These are phyloP conservation scores for Suhomyces coccinellae DNA, from an alignment of 1,139 yeast species.

Conservation along the genomic window DNA sequence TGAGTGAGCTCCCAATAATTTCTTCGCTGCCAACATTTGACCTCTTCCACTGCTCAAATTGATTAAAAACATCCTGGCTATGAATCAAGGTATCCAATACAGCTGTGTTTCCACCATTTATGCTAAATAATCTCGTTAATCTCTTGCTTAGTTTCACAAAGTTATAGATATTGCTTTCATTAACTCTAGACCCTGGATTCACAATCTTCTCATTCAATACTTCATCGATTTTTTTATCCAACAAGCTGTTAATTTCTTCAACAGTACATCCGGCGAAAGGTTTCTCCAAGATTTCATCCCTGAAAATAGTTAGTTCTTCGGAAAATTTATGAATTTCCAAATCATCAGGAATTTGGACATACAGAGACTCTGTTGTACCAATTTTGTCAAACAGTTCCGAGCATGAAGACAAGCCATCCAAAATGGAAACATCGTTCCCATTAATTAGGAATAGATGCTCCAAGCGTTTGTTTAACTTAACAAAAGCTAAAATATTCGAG, in stretches of 20 bases:
- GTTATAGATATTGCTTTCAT: conserved; percentile 8
- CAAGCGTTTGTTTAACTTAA: conserved; percentile 18
- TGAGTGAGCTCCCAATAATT: neutral
- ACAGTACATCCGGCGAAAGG: conserved; percentile 10
- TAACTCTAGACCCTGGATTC: conserved; percentile 7
- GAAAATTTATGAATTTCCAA: conserved; percentile 22
- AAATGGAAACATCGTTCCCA: conserved; percentile 21
- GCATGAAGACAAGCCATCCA: conserved; percentile 23
- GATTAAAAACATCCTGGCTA: conserved; percentile 12
- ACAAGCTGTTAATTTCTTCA: conserved; percentile 17
- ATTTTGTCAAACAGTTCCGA: conserved; percentile 14
- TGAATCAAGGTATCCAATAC: conserved; percentile 24
- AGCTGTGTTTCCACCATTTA: conserved; percentile 24
- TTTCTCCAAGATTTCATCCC: conserved; percentile 13
- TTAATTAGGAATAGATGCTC: conserved; percentile 20
- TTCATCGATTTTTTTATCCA: conserved; percentile 25
- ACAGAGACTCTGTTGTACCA: conserved; percentile 5
- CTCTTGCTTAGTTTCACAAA: conserved; percentile 19
- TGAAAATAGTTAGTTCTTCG: conserved; percentile 17
- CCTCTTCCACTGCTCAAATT: conserved; percentile 17
- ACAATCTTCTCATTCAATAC: conserved; percentile 9
- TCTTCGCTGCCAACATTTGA: neutral
- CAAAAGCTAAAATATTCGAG: conserved; percentile 14
- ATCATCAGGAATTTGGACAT: conserved; percentile 27
- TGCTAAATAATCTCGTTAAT: conserved; percentile 19